A percentile compares a stretch with the other conserved stretches of the same genome.
phyloP scores from a whole-genome alignment of 1,284 basidiomycete species.

The Ceratobasidium sp. region DNA sequence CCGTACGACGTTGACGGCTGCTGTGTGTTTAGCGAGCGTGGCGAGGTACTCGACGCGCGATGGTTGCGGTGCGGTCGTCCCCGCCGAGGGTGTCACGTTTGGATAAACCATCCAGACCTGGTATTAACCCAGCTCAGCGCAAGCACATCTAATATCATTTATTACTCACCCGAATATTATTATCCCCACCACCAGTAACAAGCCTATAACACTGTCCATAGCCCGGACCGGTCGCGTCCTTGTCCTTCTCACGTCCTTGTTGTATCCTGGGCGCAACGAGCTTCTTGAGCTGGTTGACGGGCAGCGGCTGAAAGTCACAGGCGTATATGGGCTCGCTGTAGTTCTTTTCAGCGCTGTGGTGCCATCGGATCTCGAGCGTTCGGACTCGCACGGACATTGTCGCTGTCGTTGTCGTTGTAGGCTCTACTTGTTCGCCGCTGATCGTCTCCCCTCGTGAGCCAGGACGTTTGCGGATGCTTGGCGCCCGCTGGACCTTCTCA shows the following conservation, averaged over 20 bases:
- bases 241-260: conserved; percentile 73
- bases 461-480: conserved; percentile 29
- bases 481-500: conserved; percentile 15
- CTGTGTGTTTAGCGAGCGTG: conserved; percentile 93
- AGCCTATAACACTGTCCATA: conserved; percentile 72
- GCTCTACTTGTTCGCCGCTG: conserved; percentile 13
- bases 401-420: not conserved
- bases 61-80: conserved; percentile 69
- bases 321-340: conserved; percentile 89
- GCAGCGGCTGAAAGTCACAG: conserved; percentile 91
- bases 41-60: conserved; percentile 97
- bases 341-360: conserved; percentile 67
- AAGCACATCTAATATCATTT: not conserved
- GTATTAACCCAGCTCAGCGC: conserved; percentile 10
- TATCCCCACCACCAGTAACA: conserved; percentile 98
- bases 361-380: conserved; percentile 93
- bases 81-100: conserved; percentile 72
- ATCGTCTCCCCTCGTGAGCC: conserved; percentile 20
- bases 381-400: conserved; percentile 75
- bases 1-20: conserved; percentile 95
- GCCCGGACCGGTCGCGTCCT: conserved; percentile 55
- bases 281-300: conserved; percentile 61
- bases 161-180: conserved; percentile 89
- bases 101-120: conserved; percentile 97
- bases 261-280: conserved; percentile 62